Evolutionary conservation across 2,329 filamentous ascomycete genomes (phyloP).

Genomic region (Pestalotiopsis sp.): DNA sequence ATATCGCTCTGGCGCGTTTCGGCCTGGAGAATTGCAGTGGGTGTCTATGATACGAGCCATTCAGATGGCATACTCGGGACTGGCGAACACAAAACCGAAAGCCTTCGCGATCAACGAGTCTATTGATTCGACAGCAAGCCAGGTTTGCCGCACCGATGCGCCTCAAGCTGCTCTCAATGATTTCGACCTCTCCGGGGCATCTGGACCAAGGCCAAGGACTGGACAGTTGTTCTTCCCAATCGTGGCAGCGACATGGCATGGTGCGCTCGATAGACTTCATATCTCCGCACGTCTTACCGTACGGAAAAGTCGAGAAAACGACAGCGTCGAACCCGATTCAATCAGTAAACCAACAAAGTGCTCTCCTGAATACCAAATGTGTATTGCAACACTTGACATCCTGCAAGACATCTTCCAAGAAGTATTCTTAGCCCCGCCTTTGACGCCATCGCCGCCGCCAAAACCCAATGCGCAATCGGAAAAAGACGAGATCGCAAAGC

Average conservation of each 20-base stretch:
- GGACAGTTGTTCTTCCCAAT: neutral
- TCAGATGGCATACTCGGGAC: neutral
- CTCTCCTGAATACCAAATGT: too few relatives aligned
- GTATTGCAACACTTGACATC: neutral
- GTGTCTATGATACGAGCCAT: neutral
- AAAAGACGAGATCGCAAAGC: neutral
- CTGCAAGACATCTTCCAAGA: neutral
- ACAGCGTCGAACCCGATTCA: too few relatives aligned
- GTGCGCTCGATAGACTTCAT: neutral
- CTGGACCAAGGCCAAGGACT: neutral
- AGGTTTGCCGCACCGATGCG: too few relatives aligned
- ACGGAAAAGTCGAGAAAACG: neutral
- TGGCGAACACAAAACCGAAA: neutral
- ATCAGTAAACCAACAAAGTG: too few relatives aligned
- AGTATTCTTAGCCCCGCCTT: neutral
- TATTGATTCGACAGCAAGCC: too few relatives aligned
- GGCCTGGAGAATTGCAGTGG: neutral
- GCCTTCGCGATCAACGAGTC: neutral
- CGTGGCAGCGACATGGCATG: neutral
- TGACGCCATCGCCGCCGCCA: neutral
- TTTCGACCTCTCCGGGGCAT: too few relatives aligned
- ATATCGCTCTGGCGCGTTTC: neutral
- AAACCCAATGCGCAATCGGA: neutral
- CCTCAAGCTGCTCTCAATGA: too few relatives aligned
- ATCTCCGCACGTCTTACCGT: neutral